These are phyloP conservation scores for Thozetella sp. DNA, from an alignment of 495 filamentous ascomycete species.

Conservation along the genomic window DNA sequence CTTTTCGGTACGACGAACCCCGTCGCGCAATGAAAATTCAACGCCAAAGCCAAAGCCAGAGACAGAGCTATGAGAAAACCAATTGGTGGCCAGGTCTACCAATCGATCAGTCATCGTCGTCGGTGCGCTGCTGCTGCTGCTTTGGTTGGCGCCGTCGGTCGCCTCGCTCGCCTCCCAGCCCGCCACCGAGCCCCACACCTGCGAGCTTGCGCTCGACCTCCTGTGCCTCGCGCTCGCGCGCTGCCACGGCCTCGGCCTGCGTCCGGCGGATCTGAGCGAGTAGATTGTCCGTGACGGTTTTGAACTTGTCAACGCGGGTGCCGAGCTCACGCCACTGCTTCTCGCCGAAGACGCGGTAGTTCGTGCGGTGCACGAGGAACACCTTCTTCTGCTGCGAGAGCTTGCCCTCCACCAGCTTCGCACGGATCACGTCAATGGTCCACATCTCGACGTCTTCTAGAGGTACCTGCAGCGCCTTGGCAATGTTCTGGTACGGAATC, in stretches of 20 bases:
- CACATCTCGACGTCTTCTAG: constrained; percentile 89
- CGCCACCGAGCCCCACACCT: constrained; percentile 36
- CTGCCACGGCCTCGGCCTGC: constrained; percentile 64
- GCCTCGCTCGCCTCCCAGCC: constrained; percentile 18
- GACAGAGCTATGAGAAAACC: background rate
- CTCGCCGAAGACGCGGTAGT: constrained; percentile 94
- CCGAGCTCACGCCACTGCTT: constrained; percentile 98
- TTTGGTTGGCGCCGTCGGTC: constrained; percentile 11
- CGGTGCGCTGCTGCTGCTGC: constrained; percentile 37
- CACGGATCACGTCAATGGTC: constrained; percentile 97
- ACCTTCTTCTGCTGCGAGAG: constrained; percentile 86
- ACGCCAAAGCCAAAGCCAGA: constrained; percentile 1
- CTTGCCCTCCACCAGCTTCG: constrained; percentile 92
- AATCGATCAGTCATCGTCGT: constrained; percentile 45
- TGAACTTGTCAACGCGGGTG: constrained; percentile 86
- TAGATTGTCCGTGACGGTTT: constrained; percentile 73
- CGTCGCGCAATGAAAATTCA: background rate
- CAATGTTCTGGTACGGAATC: constrained; percentile 82
- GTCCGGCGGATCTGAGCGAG: constrained; percentile 74
- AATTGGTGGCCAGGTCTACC: background rate
- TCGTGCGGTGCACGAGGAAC: constrained; percentile 92
- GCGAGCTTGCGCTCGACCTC: constrained; percentile 59
- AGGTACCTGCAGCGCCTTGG: constrained; percentile 79
- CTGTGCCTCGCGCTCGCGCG: constrained; percentile 61
- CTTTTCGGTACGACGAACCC: background rate